A percentile compares a stretch with the other conserved stretches of the same genome.
Conservation (phyloP, 306 rosid species). For the Sphenostylis stenocarpa region DNA sequence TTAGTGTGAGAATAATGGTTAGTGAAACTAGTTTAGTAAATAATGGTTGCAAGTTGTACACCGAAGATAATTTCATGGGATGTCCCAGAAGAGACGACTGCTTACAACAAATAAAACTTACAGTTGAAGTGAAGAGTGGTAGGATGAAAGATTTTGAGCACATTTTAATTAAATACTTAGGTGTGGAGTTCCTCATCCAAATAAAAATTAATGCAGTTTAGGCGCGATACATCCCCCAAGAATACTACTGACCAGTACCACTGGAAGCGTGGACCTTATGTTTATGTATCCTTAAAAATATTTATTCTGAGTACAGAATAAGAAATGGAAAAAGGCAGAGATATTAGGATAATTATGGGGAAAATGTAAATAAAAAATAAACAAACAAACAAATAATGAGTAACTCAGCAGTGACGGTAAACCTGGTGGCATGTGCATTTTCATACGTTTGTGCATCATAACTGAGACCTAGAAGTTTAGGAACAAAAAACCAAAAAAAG, state of each 20-base stretch:
- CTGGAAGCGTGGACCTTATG: not conserved
- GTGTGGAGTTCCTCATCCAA: not conserved
- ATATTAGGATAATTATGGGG: not conserved
- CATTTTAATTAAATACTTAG: too few species aligned
- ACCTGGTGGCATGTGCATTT: not conserved
- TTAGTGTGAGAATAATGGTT: too few species aligned
- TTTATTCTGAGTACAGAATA: not conserved
- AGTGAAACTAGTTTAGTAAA: too few species aligned
- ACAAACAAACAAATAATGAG: not conserved
- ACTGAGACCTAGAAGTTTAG: not conserved
- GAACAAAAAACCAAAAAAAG: slow-evolving; percentile 24
- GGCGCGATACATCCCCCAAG: too few species aligned
- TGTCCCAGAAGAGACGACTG: not conserved
- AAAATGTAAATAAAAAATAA: not conserved
- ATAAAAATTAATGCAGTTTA: not conserved
- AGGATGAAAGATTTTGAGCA: not conserved
- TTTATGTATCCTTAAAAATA: not conserved
- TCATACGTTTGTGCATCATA: not conserved
- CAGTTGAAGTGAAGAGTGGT: not conserved
- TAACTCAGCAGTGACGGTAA: not conserved
- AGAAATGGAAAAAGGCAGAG: not conserved
- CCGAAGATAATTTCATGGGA: too few species aligned
- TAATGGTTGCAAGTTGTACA: too few species aligned
- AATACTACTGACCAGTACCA: not conserved
- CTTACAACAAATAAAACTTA: too few species aligned